Conservation (phyloP, 441 rosid species). For the Daphne laureola region DNA sequence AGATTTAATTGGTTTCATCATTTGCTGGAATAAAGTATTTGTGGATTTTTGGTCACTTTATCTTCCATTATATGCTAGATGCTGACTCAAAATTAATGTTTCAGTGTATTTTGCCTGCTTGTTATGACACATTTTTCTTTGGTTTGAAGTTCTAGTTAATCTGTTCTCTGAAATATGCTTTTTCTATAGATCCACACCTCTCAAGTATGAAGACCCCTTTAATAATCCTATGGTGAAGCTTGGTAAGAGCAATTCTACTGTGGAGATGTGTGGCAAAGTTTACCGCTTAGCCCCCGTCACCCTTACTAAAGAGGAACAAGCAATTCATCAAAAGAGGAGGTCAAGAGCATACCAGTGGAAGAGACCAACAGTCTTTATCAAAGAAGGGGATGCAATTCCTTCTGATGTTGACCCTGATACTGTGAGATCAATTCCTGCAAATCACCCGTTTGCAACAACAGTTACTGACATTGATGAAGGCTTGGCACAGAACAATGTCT, state of each 20-base stretch:
- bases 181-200: slow-evolving; percentile 56
- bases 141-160: background rate
- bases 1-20: no score
- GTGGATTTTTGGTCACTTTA: background rate
- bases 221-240: slow-evolving; percentile 83
- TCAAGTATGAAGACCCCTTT: slow-evolving; percentile 87
- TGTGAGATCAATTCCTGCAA: slow-evolving; percentile 91
- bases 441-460: slow-evolving; percentile 95
- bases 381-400: slow-evolving; percentile 85
- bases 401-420: slow-evolving; percentile 88
- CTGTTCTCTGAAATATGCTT: slow-evolving; percentile 7
- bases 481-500: slow-evolving; percentile 89
- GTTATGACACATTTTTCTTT: background rate
- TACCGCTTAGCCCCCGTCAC: slow-evolving; percentile 81
- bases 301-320: slow-evolving; percentile 67
- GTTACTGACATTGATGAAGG: slow-evolving; percentile 76
- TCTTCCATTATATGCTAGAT: background rate
- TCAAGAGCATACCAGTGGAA: slow-evolving; percentile 96
- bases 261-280: slow-evolving; percentile 92
- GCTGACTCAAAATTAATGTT: no score
- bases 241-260: slow-evolving; percentile 65
- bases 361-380: slow-evolving; percentile 77
- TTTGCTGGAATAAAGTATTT: no score
- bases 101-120: background rate
- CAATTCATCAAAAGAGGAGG: slow-evolving; percentile 80